Conservation (phyloP, 345 rosid species). For the Erucastrum elatum region DNA sequence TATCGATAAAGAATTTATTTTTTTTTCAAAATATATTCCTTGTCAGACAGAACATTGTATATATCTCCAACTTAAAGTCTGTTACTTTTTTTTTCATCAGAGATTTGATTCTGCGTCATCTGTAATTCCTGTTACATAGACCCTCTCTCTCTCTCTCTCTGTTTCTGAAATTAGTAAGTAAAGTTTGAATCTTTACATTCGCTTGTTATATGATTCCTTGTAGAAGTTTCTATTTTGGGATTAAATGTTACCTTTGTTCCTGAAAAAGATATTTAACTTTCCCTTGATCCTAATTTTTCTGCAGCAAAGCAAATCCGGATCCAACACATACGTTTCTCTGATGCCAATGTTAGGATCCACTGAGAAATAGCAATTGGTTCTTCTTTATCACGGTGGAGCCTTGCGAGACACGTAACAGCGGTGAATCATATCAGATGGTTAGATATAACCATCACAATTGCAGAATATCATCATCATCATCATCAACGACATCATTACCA, state of each 20-base stretch:
- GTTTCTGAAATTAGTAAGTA: slow-evolving; percentile 24
- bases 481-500: not conserved
- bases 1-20: no score
- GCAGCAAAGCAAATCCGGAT: no score
- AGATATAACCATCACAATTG: slow-evolving; percentile 56
- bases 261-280: no score
- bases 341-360: slow-evolving; percentile 18
- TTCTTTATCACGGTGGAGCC: slow-evolving; percentile 50
- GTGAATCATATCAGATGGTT: slow-evolving; percentile 47
- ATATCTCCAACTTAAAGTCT: not conserved
- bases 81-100: not conserved
- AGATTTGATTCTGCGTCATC: slow-evolving; percentile 17
- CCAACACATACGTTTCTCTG: not conserved
- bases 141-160: slow-evolving; percentile 2
- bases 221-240: slow-evolving; percentile 13
- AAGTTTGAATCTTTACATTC: slow-evolving; percentile 31
- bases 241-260: not conserved
- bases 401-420: slow-evolving; percentile 45
- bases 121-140: not conserved
- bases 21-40: not conserved
- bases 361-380: slow-evolving; percentile 15
- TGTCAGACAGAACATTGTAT: not conserved
- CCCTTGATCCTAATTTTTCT: no score
- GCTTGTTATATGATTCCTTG: not conserved
- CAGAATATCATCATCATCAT: slow-evolving; percentile 37